Base-by-base conservation (phyloP, 306 rosid species). In the Prunus dulcis region DNA sequence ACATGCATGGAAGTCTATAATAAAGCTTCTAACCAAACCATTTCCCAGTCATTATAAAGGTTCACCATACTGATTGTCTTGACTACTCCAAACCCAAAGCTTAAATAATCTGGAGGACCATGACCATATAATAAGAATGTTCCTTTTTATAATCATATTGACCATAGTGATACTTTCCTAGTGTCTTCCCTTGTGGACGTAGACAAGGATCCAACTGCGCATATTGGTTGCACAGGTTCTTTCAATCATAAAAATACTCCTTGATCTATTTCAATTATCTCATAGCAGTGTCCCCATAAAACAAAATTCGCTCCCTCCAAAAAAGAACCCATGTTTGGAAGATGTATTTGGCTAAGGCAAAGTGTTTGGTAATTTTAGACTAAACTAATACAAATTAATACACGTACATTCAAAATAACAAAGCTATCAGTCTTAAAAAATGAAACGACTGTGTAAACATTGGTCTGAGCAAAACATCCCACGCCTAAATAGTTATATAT, bases 51-150 rank as follows among this genome's bases (percentile, higher is more conserved):
- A 41, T 32, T 34, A 20, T 23, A 38, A 57, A 14, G 45, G 32
- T 69, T 17, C 43, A 27, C 23, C 66, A 72, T 22, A 62, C 15
- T 38, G 27, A 38, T 55, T 32, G 3, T 32, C 13, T 23, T 38
- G 55, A 72, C 76, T 72, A 28, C 67, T 41, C 5, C 28, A 5
- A 57, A 41, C 18, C 55, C 67, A 72, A 72, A 22, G 56, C 25
- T 22, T 23, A 57, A 10, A 72, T 72, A 38, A 72, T 10, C 3
- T 14, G n/a, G 13, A 52, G 23, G 12, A 13, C n/a, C 20, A 20
- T 22, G 13, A 52, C 32, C 25, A 27, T 67, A 45, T 67, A 23
- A 8, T 22, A 20, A 2, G 19, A 34, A 41, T 55, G 22, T 20
- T 53, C 47, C 47, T 55, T 32, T 20, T 9, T 7, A 20, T 20